These are phyloP conservation scores for Ogataea polymorpha DNA, from an alignment of 805 yeast genomes.

Conservation along the genomic window DNA sequence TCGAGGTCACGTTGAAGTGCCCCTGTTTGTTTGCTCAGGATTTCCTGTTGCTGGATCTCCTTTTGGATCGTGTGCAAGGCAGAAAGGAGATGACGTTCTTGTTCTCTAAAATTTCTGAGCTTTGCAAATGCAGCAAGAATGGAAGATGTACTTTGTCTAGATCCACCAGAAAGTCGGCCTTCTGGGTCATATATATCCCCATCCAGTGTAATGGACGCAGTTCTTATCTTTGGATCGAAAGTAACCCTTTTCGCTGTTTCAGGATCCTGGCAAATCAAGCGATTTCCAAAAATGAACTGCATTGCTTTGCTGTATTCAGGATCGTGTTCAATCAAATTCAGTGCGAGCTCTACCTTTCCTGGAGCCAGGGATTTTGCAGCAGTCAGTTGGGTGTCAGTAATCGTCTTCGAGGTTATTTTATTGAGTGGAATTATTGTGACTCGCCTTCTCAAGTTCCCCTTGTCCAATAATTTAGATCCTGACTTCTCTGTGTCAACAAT, in stretches of 20 bases:
- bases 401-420: constrained; percentile 63
- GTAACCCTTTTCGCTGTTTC: constrained; percentile 87
- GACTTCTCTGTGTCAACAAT: constrained; percentile 85
- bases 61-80: constrained; percentile 40
- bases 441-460: constrained; percentile 73
- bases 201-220: constrained; percentile 82
- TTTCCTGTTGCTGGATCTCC: constrained; percentile 41
- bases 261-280: constrained; percentile 85
- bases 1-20: constrained; percentile 57
- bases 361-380: constrained; percentile 79
- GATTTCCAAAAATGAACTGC: constrained; percentile 87
- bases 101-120: constrained; percentile 42
- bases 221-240: constrained; percentile 73
- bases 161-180: constrained; percentile 96
- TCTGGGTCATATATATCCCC: constrained; percentile 97
- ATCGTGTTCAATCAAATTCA: constrained; percentile 75
- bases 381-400: constrained; percentile 50
- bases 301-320: constrained; percentile 72
- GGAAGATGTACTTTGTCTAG: constrained; percentile 58
- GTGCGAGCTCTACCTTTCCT: constrained; percentile 83
- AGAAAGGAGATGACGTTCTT: constrained; percentile 37
- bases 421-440: constrained; percentile 92
- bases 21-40: constrained; percentile 47
- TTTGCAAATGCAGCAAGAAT: constrained; percentile 64
- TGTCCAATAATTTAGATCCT: constrained; percentile 78